Base-by-base conservation (phyloP, 768 basidiomycete genomes). In the Lactarius hengduanensis region DNA sequence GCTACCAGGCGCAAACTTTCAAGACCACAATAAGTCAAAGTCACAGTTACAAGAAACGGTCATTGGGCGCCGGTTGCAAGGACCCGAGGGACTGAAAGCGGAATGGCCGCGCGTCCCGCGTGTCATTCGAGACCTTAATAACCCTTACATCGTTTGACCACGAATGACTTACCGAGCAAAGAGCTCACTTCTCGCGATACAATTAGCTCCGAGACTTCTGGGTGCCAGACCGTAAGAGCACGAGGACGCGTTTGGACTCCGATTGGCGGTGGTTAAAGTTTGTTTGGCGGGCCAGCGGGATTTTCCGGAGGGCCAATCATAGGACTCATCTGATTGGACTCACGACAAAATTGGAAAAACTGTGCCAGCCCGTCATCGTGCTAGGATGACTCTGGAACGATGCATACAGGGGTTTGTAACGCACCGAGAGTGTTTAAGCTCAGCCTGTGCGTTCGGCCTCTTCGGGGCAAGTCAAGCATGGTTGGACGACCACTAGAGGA, bases 51-150 rank as follows among this genome's bases (percentile, higher is more conserved):
- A n/a, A 26, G 11, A 50, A 22, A 43, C 34, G 16, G 4, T 7
- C 50, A 63, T 55, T 58, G 61, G 61, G 6, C 50, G 61, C 66
- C 62, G 45, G 20, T 18, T n/a, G 16, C 2, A 5, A 1, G 50
- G 41, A 36, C 50, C 57, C 57, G 34, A 54, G 32, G 66, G 36
- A 36, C 66, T 59, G 20, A 38, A 67, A 59, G 26, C 2, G 62
- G 66, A 63, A 67, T 45, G 50, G 50, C 62, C 62, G 66, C 66
- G 57, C 41, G 47, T 38, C 22, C 13, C 34, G 54, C 64, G 59
- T 61, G 34, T 59, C 28, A n/a, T 54, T 36, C 66, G 50, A 58
- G 66, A 59, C 61, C 10, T 40, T 36, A 61, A 66, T 30, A 55
- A 55, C n/a, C 47, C 47, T 22, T 53, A 26, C 5, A 26, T 13